phyloP scores from a whole-genome alignment of 805 yeast genomes.

The Saturnispora galanensis region DNA sequence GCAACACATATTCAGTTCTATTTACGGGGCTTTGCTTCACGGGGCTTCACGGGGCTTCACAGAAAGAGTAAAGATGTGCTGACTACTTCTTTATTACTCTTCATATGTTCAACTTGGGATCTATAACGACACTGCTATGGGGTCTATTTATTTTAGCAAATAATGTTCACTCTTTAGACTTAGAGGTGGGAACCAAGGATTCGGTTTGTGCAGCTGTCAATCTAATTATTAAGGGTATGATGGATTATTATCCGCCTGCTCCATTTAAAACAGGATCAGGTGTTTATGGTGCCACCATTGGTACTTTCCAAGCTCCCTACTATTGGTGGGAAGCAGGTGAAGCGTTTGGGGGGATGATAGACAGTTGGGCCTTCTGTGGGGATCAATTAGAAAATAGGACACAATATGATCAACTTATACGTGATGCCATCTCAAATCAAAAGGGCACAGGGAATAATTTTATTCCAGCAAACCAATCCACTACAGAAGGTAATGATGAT shows the following conservation, averaged over 20 bases:
- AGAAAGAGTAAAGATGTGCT: too few relatives aligned
- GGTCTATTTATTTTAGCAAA: not conserved
- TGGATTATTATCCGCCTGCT: conserved; percentile 54
- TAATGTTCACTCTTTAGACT: conserved; percentile 9
- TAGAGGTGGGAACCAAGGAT: conserved; percentile 17
- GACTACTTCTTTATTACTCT: too few relatives aligned
- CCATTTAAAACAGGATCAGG: conserved; percentile 33
- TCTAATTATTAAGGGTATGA: conserved; percentile 55
- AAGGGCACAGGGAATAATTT: conserved; percentile 56
- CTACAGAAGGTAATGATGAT: conserved; percentile 88
- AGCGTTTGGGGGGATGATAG: conserved; percentile 59
- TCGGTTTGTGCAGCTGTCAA: conserved; percentile 41
- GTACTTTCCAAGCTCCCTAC: conserved; percentile 65
- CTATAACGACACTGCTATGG: not conserved
- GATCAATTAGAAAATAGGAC: conserved; percentile 30
- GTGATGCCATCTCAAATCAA: conserved; percentile 56
- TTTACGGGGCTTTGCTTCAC: too few relatives aligned
- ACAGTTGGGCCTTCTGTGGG: conserved; percentile 61
- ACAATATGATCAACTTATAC: conserved; percentile 47
- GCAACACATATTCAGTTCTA: too few relatives aligned
- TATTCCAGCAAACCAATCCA: conserved; percentile 71
- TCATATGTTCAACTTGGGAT: too few relatives aligned
- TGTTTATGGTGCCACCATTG: conserved; percentile 56
- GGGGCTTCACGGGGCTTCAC: too few relatives aligned
- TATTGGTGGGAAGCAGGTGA: conserved; percentile 95